Base-by-base conservation (phyloP, 352 stramenopile species). In the Phytophthora cryptogea region DNA sequence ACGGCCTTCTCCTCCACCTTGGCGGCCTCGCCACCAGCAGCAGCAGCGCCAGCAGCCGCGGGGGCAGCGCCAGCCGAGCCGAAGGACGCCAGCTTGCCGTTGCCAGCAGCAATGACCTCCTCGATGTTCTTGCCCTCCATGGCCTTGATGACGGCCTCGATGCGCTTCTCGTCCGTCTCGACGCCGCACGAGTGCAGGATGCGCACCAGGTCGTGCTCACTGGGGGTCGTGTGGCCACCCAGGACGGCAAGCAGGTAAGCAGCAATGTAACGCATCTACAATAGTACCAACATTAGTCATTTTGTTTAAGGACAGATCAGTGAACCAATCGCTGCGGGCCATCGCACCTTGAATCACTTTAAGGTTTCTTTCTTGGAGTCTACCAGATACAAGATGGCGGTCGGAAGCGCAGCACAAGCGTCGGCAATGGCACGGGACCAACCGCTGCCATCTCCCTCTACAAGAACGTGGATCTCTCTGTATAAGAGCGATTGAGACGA, bases 251-350 rank as follows among this genome's bases (percentile, higher is more conserved):
- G 83, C 59, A 99, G 78, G 84, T 98, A 97, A 66, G 96, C 96
- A 86, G 94, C 92, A 92, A 98, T 91, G 94, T 98, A 97, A 91
- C 90, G 84, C 96, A 99, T 99, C 84, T 97, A 13, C 53, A 42
- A 49, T 28, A 30, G 31, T 42, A 41, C 13, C 36, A 55, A 43
- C 52, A 62, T 56, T 36, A 62, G 52, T 53, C 51, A 57, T 41
- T 37, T 40, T n/a, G n/a, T n/a, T n/a, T n/a, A n/a, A n/a, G n/a
- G n/a, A n/a, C n/a, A n/a, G n/a, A n/a, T n/a, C n/a, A n/a, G n/a
- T 10, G 13, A 13, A 8, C 4, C 30, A 20, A 26, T 44, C 44
- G 3, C 23, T 31, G 10, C 13, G 13, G n/a, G 36, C 13, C 30
- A 28, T 30, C 70, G 39, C 66, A 94, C 85, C 86, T 95, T 95